phyloP scores from a whole-genome alignment of 2,329 filamentous ascomycete genomes.

The Clarireedia homoeocarpa region DNA sequence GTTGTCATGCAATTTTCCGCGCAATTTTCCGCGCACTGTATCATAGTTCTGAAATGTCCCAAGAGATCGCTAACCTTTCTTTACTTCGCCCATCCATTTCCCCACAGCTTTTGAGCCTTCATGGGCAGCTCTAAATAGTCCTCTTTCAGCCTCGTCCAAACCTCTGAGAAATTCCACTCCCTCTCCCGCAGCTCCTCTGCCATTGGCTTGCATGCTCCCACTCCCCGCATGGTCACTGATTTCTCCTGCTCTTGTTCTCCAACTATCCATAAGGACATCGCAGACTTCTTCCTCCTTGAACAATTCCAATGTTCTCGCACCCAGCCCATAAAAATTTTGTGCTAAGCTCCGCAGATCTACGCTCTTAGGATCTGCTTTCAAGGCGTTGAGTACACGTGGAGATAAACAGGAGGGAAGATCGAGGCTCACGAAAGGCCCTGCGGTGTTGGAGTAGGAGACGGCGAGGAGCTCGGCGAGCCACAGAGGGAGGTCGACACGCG shows the following conservation, averaged over 20 bases:
- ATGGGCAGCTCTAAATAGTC: slow-evolving; percentile 65
- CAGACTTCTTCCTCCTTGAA: slow-evolving; percentile 82
- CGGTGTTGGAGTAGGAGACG: slow-evolving; percentile 44
- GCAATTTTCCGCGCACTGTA: not conserved
- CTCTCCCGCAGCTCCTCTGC: slow-evolving; percentile 57
- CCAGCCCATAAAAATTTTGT: slow-evolving; percentile 81
- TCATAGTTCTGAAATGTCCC: not conserved
- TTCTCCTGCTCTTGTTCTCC: slow-evolving; percentile 71
- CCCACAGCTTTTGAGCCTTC: slow-evolving; percentile 64
- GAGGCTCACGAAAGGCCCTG: slow-evolving; percentile 62
- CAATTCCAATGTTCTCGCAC: slow-evolving; percentile 77
- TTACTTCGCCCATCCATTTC: slow-evolving; percentile 51
- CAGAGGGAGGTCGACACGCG: slow-evolving; percentile 73
- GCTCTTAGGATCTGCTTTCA: slow-evolving; percentile 82
- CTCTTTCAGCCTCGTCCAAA: slow-evolving; percentile 82
- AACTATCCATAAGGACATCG: slow-evolving; percentile 68
- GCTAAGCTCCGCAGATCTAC: slow-evolving; percentile 79
- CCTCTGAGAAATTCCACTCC: slow-evolving; percentile 79
- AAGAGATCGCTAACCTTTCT: slow-evolving; percentile 21
- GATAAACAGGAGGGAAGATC: slow-evolving; percentile 70
- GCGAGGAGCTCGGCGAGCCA: slow-evolving; percentile 96
- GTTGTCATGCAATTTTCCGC: no score
- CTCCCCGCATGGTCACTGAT: slow-evolving; percentile 88
- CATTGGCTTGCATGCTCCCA: slow-evolving; percentile 61
- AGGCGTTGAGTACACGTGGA: slow-evolving; percentile 70